Evolutionary conservation across 2,329 filamentous ascomycete genomes (phyloP), one percentile per base, ranked within the genome.

Genomic region (Ophiosphaerella herpotricha): DNA sequence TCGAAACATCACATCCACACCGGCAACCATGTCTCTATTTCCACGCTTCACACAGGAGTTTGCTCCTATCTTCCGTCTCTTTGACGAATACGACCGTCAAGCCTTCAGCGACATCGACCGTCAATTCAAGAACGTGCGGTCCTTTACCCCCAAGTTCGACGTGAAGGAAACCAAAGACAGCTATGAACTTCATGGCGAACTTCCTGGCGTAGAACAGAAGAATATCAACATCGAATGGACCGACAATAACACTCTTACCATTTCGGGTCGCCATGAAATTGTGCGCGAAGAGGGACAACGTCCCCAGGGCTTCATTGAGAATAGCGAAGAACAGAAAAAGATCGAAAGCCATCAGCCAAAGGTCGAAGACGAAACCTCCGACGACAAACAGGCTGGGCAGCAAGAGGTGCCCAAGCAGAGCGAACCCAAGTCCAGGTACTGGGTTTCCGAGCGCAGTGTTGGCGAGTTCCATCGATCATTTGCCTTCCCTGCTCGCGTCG

Each of bases 161-260:
- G 80, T 92, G 54, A 86, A 83, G 70, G 90, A 94, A 77, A 83
- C 82, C 11, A 81, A 82, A 53, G 75, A 84, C 5, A 71, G 78
- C 56, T 93, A 91, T 68, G 86, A 93, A 74, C 85, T 93, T 16
- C 85, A 92, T 63, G 90, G 89, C 64, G 89, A 93, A 74, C 83
- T 93, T 5, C 86, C 89, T 0, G 90, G 90, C 47, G 79, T 92
- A 61, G 82, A 83, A 55, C 88, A 90, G 75, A 85, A 89, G 62
- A 79, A 91, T 65, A 78, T 94, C 66, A 78, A 82, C 68, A 88
- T 93, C 68, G 89, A 93, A 68, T 93, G 92, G 79, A 86, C 84
- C 50, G 89, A 93, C 68, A 78, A 82, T 36, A 86, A 89, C 75
- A 91, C 88, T 13, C 77, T 93, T 37, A 80, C 84, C 56, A 79